Evolutionary conservation across 495 filamentous ascomycete species (phyloP).

Genomic region (Lepidopterella palustris): DNA sequence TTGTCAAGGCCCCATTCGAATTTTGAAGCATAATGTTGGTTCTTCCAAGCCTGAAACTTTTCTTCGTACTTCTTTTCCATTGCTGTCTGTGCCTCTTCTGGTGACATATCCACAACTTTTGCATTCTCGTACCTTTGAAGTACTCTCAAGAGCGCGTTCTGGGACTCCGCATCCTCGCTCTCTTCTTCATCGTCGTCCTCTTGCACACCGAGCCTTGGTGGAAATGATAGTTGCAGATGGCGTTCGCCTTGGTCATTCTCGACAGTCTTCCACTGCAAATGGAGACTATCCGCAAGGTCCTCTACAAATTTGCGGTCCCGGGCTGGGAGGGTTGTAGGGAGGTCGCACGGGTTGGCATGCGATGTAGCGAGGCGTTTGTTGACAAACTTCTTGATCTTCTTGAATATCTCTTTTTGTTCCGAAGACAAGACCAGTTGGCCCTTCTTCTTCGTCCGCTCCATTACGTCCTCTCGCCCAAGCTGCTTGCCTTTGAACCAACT

Average conservation of each 20-base stretch:
- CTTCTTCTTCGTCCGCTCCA: constrained; percentile 54
- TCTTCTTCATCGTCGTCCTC: constrained; percentile 47
- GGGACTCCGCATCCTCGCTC: constrained; percentile 77
- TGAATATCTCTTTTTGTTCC: constrained; percentile 73
- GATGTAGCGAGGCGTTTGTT: constrained; percentile 47
- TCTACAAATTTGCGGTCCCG: constrained; percentile 88
- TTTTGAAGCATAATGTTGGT: constrained; percentile 84
- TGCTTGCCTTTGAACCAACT: constrained; percentile 88
- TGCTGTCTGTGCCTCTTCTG: constrained; percentile 67
- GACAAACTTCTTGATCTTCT: constrained; percentile 74
- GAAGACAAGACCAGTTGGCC: constrained; percentile 70
- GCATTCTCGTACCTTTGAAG: constrained; percentile 87
- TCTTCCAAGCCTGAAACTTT: constrained; percentile 86
- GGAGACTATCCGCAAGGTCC: constrained; percentile 74
- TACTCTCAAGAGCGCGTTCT: constrained; percentile 73
- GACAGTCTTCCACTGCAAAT: constrained; percentile 73
- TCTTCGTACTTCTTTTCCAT: constrained; percentile 77
- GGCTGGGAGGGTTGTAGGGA: constrained; percentile 69
- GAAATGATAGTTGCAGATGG: constrained; percentile 69
- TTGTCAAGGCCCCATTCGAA: constrained; percentile 85
- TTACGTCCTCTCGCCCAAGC: constrained; percentile 52
- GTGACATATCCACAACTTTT: constrained; percentile 69
- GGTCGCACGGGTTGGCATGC: constrained; percentile 53
- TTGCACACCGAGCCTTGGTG: constrained; percentile 40
- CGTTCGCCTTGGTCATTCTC: constrained; percentile 72